Evolutionary conservation across 1,284 basidiomycete species (phyloP).

Genomic region (Rhizoctonia solani): DNA sequence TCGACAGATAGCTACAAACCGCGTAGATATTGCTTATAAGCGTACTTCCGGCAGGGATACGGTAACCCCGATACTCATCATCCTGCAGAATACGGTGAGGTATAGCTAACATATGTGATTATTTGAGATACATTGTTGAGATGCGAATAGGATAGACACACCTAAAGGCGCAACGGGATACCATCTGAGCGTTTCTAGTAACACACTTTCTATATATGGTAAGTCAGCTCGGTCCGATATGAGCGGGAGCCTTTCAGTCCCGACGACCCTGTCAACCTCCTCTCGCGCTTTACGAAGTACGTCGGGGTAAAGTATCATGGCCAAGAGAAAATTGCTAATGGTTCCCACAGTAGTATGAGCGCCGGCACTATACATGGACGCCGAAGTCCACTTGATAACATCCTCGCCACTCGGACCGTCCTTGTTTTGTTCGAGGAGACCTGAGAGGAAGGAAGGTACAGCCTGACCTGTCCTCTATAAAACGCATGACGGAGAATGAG

Average conservation of each 20-base stretch:
- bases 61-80: slow-evolving; percentile 11
- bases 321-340: slow-evolving; percentile 28
- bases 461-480: not conserved
- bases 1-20: not conserved
- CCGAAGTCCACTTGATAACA: slow-evolving; percentile 8
- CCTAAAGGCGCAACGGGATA: slow-evolving; percentile 24
- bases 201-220: slow-evolving; percentile 34
- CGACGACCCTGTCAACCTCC: slow-evolving; percentile 38
- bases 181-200: slow-evolving; percentile 36
- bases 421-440: not conserved
- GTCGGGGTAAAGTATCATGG: slow-evolving; percentile 38
- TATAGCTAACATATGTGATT: not conserved
- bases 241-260: slow-evolving; percentile 28
- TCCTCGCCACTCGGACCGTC: not conserved
- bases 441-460: not conserved
- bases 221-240: slow-evolving; percentile 29
- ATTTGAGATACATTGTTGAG: not conserved
- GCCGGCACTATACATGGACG: not conserved
- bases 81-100: not conserved
- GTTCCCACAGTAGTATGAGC: slow-evolving; percentile 2
- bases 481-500: not conserved
- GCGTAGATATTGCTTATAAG: slow-evolving; percentile 6
- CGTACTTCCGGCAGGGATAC: slow-evolving; percentile 13
- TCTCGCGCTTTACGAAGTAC: slow-evolving; percentile 38
- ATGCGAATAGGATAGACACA: not conserved